A percentile compares a stretch with the other conserved stretches of the same genome.
phyloP scores from a whole-genome alignment of 257 asterid genomes.

The Hygrophila difformis region DNA sequence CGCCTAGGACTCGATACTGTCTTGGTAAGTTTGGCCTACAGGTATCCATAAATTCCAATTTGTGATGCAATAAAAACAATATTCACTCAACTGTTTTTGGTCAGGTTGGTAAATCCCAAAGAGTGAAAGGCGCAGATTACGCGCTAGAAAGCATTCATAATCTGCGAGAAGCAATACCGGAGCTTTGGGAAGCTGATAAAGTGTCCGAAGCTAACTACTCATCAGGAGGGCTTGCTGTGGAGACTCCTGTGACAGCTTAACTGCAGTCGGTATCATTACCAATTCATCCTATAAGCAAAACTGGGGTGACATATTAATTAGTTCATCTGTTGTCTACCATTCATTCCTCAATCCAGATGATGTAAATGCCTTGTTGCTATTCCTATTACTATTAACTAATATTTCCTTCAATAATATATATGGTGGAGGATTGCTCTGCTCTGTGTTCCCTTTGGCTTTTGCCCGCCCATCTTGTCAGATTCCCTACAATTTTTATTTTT shows the following conservation, averaged over 20 bases:
- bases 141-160: constrained; percentile 88
- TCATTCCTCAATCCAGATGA: too few species aligned
- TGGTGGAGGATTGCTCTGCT: too few species aligned
- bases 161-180: constrained; percentile 84
- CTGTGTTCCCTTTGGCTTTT: too few species aligned
- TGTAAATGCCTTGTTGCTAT: too few species aligned
- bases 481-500: too few species aligned
- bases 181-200: constrained; percentile 73
- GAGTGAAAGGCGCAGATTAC: constrained; percentile 84
- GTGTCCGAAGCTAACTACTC: constrained; percentile 46
- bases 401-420: too few species aligned
- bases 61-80: too few species aligned
- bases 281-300: background rate
- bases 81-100: background rate
- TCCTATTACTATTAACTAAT: too few species aligned
- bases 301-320: too few species aligned
- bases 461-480: too few species aligned
- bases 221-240: constrained; percentile 65
- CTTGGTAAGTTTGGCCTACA: constrained; percentile 62
- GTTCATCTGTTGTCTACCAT: too few species aligned
- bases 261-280: background rate
- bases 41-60: too few species aligned
- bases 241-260: constrained; percentile 79
- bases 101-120: constrained; percentile 83
- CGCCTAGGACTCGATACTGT: constrained; percentile 77